These are phyloP conservation scores for Pelargonium nanum DNA, from an alignment of 345 rosid species.

Conservation along the genomic window DNA sequence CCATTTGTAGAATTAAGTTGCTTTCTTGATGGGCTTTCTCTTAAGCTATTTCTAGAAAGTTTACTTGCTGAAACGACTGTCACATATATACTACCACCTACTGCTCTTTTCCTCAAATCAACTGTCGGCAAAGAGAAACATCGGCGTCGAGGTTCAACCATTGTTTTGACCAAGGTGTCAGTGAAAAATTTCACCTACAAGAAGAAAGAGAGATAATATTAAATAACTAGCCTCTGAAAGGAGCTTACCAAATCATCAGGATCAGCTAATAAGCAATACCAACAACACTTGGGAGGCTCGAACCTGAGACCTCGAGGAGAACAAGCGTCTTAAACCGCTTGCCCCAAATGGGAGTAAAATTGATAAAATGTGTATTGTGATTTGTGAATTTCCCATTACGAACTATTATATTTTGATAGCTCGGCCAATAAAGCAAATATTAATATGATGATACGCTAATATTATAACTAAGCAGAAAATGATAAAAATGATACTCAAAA, in stretches of 20 bases:
- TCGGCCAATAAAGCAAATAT: background rate
- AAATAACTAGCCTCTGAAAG: background rate
- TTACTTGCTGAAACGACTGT: constrained; percentile 64
- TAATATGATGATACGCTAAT: background rate
- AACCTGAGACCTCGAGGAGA: too few relatives aligned
- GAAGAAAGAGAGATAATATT: background rate
- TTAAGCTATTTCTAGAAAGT: constrained; percentile 39
- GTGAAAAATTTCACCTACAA: constrained; percentile 64
- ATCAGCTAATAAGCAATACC: background rate
- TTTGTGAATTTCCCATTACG: too few relatives aligned
- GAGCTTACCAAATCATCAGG: background rate
- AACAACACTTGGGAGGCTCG: too few relatives aligned
- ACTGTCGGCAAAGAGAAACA: constrained; percentile 64
- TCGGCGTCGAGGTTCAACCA: constrained; percentile 90
- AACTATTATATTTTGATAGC: background rate
- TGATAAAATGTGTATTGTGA: background rate
- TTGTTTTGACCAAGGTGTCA: constrained; percentile 74
- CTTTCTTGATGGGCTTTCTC: constrained; percentile 58
- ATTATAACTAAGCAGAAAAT: background rate
- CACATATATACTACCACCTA: constrained; percentile 70
- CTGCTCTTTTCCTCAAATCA: constrained; percentile 73
- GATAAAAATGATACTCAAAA: background rate
- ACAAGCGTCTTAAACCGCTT: too few relatives aligned
- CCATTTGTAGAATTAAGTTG: constrained; percentile 23
- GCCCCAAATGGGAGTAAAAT: background rate